Evolutionary conservation across 2,329 filamentous ascomycete genomes (phyloP), one percentile per base, ranked within the genome.

Genomic region (Aspergillus aculeatinus): DNA sequence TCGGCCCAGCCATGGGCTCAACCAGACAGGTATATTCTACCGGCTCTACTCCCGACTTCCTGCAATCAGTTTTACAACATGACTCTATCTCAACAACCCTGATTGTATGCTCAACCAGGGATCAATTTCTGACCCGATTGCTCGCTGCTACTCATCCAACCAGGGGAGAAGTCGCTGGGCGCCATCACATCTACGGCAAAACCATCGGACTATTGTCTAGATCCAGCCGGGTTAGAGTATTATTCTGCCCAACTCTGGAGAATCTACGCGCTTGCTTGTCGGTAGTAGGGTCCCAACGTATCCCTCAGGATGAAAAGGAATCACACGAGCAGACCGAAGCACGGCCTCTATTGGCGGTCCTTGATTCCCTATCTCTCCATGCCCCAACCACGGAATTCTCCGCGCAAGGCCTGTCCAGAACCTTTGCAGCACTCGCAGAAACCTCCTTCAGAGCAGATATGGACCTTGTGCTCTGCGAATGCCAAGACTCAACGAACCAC

Each of bases 191-290:
- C 7, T 76, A 91, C 6, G 78, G 81, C 16, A 84, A 87, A 29
- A 87, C 89, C 0, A 84, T 96, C 14, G 83, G 87, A 57, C 84
- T 91, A 63, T 80, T 93, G 29, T 85, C 88, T 51, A 82, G 84
- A 3, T 88, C 91, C 7, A 84, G 86, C 31, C 86, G 88, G 67
- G 83, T 96, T 63, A 85, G 85, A 57, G 75, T 93, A 9, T 78
- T 85, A 39, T 97, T 96, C 76, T 84, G 87, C 57, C 87, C 91
- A 0, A 91, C 89, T 2, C 83, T 95, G 57, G 87, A 89, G 23
- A 87, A 90, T 73, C 83, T 96, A 6, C 88, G 91, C 57, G 91
- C 91, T 39, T 91, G 89, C 68, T 81, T 97, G 19, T 81, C 89
- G 48, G 81, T 85, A 55, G 83, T 85, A 35, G 50, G 19, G 27